Percentiles rank a stretch among this genome's conserved stretches.
phyloP scores from a whole-genome alignment of 768 basidiomycete species.

The Hysterangium stoloniferum region DNA sequence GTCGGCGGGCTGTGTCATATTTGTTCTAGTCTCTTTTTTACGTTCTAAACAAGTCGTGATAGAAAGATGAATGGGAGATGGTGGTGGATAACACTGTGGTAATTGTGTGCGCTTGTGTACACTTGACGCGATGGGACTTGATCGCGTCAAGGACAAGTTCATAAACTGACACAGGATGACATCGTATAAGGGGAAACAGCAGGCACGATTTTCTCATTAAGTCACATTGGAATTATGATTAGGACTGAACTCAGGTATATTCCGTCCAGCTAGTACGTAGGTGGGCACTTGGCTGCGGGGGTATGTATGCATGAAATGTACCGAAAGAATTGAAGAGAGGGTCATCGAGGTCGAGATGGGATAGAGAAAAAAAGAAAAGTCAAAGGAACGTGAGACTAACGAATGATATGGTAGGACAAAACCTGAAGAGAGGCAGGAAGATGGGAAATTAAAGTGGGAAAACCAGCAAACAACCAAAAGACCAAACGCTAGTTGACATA shows the following conservation, averaged over 20 bases:
- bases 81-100: background rate
- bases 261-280: background rate
- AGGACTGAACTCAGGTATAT: background rate
- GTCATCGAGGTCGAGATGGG: background rate
- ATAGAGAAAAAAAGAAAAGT: background rate
- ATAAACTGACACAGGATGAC: too few species aligned
- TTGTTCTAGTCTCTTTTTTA: background rate
- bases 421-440: background rate
- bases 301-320: background rate
- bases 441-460: background rate
- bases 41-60: background rate
- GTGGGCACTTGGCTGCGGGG: background rate
- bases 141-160: background rate
- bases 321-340: background rate
- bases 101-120: background rate
- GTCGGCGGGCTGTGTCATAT: slow-evolving; percentile 22
- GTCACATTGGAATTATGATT: background rate
- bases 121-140: too few species aligned
- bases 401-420: background rate
- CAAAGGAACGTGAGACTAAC: background rate
- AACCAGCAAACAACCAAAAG: too few species aligned
- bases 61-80: background rate
- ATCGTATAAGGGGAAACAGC: too few species aligned
- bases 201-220: too few species aligned
- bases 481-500: too few species aligned